Evolutionary conservation across 768 basidiomycete species (phyloP).

Genomic region (Podaxis mareebaensis): DNA sequence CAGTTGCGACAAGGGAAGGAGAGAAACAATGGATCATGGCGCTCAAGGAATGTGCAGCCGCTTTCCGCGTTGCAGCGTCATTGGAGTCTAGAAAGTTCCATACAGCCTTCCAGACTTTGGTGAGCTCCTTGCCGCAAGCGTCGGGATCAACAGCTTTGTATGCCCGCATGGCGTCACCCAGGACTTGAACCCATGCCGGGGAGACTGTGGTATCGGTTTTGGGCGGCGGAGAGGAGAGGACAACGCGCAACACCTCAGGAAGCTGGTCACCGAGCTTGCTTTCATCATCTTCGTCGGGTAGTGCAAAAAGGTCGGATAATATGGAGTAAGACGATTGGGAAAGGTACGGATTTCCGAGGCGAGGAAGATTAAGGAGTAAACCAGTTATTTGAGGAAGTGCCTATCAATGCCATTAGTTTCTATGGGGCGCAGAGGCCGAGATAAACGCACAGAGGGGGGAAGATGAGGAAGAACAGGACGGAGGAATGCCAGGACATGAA

Average conservation of each 20-base stretch:
- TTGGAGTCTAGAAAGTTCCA: conserved; percentile 80
- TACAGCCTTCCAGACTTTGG: conserved; percentile 68
- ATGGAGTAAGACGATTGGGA: conserved; percentile 87
- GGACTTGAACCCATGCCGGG: conserved; percentile 76
- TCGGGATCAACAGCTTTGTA: conserved; percentile 53
- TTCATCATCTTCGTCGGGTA: conserved; percentile 50
- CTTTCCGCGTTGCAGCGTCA: conserved; percentile 59
- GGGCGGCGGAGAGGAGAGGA: conserved; percentile 68
- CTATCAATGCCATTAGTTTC: conserved; percentile 38
- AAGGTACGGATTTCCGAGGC: conserved; percentile 85
- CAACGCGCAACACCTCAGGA: conserved; percentile 60
- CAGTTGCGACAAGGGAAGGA: conserved; percentile 53
- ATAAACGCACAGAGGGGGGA: conserved; percentile 64
- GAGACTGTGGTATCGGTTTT: conserved; percentile 68
- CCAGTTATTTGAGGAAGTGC: conserved; percentile 68
- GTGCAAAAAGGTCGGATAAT: conserved; percentile 75
- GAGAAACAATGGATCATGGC: conserved; percentile 73
- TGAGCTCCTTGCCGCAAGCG: conserved; percentile 53
- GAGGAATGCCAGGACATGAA: conserved; percentile 75
- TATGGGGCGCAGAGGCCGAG: conserved; percentile 5
- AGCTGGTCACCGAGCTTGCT: conserved; percentile 54
- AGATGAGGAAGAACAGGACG: conserved; percentile 60
- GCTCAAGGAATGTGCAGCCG: conserved; percentile 63
- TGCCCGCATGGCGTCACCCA: conserved; percentile 73
- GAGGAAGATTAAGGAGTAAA: conserved; percentile 78